Evolutionary conservation across 139 green algal species (phyloP).

Genomic region (Chlamydomonas sp.): DNA sequence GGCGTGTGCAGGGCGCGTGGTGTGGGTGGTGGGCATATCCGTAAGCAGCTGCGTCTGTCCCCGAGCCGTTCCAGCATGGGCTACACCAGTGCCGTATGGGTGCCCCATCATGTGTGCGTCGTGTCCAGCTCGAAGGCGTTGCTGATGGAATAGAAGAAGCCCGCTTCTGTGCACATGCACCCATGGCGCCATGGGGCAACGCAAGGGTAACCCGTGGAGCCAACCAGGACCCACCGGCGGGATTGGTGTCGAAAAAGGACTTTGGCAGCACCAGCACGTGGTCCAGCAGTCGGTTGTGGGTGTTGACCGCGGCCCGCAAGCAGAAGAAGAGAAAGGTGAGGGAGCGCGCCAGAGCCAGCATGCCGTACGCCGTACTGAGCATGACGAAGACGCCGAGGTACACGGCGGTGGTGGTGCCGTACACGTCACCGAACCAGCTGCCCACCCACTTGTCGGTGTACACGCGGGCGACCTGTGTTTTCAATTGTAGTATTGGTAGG

Average conservation of each 20-base stretch:
- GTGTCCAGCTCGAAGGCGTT: too few relatives aligned
- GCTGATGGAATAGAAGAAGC: too few relatives aligned
- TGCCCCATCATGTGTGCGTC: too few relatives aligned
- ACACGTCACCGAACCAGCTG: constrained; percentile 74
- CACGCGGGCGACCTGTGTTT: constrained; percentile 52
- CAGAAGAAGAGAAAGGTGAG: constrained; percentile 54
- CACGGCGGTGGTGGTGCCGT: constrained; percentile 47
- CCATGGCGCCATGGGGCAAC: too few relatives aligned
- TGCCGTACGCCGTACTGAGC: constrained; percentile 62
- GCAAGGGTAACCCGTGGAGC: too few relatives aligned
- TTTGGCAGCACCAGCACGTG: constrained; percentile 81
- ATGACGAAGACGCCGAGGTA: constrained; percentile 84
- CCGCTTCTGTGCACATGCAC: too few relatives aligned
- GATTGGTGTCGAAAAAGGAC: constrained; percentile 95
- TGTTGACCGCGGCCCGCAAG: constrained; percentile 53
- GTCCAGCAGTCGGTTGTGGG: constrained; percentile 76
- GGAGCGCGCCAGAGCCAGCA: constrained; percentile 54
- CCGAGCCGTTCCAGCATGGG: too few relatives aligned
- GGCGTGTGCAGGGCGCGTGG: too few relatives aligned
- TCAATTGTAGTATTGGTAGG: too few relatives aligned
- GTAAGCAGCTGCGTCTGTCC: too few relatives aligned
- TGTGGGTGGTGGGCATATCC: too few relatives aligned
- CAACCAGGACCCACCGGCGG: constrained; percentile 52
- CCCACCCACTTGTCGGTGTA: constrained; percentile 80
- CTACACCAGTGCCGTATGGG: too few relatives aligned